Base-by-base conservation (phyloP, 2,329 filamentous ascomycete genomes). In the Colletotrichum tropicale region DNA sequence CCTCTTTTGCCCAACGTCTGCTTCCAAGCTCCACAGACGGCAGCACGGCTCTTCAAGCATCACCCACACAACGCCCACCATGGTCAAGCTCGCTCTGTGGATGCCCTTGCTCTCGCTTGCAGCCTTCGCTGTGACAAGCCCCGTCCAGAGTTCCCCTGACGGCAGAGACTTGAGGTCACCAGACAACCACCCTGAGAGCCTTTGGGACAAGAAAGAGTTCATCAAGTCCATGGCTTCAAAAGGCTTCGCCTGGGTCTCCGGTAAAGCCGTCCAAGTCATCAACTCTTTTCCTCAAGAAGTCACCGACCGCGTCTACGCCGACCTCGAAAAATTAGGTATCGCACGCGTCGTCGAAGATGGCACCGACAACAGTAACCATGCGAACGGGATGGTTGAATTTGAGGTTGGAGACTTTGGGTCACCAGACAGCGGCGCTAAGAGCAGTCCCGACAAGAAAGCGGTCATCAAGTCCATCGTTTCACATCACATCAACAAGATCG, bases 121-220 rank as follows among this genome's bases (percentile, higher is more conserved):
- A 18, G 18, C 43, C 43, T 21, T 21, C n/a, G 43, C 43, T 48
- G 43, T 48, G n/a, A 5, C 43, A 21, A 48, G 43, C 0, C 43
- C 43, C 43, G 43, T 48, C 43, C 43, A 13, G n/a, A 48, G 10
- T 21, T 48, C n/a, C 43, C 43, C n/a, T 21, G 43, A 48, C 43
- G 43, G 18, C 12, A 48, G n/a, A 48, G 43, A 48, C 43, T 48
- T 48, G 10, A 21, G n/a, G n/a, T 21, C 43, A 12, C 18, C 18
- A 43, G 38, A 43, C 18, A 43, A 3, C 9, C 1, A n/a, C 9
- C 1, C 1, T 43, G 38, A 43, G 38, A 43, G 18, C 18, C 9
- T 10, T 12, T 10, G 9, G 9, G 38, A 43, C 0, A n/a, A 43
- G 38, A 43, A 43, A 10, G 9, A n/a, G 38, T 0, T 0, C 0